Conservation (phyloP, 345 rosid genomes). For the Citrus reticulata region DNA sequence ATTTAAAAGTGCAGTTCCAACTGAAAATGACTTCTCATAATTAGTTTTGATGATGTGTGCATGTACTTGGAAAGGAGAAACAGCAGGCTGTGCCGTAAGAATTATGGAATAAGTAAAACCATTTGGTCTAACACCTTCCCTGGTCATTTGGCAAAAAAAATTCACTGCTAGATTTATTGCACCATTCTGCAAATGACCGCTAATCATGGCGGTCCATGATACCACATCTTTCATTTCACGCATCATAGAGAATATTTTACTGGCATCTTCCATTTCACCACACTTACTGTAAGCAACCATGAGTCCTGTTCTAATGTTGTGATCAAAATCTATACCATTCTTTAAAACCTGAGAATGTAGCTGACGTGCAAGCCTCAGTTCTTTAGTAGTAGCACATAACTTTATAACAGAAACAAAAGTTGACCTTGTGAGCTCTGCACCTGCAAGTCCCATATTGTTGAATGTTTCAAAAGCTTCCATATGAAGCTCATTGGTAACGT, state of each 20-base stretch:
- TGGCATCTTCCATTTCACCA: slow-evolving; percentile 49
- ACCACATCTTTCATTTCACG: slow-evolving; percentile 51
- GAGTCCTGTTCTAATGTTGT: slow-evolving; percentile 50
- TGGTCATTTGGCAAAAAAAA: slow-evolving; percentile 54
- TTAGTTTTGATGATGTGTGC: slow-evolving; percentile 70
- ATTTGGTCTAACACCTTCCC: slow-evolving; percentile 66
- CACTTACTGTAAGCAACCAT: slow-evolving; percentile 72
- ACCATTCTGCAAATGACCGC: slow-evolving; percentile 69
- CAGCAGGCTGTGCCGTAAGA: slow-evolving; percentile 52
- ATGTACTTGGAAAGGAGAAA: slow-evolving; percentile 62
- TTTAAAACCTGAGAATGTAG: slow-evolving; percentile 62
- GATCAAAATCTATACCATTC: slow-evolving; percentile 50
- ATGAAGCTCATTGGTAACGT: slow-evolving; percentile 50
- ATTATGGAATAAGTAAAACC: slow-evolving; percentile 75
- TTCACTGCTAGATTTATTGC: slow-evolving; percentile 44
- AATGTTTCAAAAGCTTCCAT: slow-evolving; percentile 59
- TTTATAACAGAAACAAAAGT: slow-evolving; percentile 54
- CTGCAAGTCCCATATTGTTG: slow-evolving; percentile 47
- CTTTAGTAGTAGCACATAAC: slow-evolving; percentile 61
- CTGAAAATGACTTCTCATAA: slow-evolving; percentile 47
- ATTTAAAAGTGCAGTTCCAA: slow-evolving; percentile 84
- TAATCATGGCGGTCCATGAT: slow-evolving; percentile 79
- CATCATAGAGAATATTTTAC: slow-evolving; percentile 40
- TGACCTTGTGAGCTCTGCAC: slow-evolving; percentile 45
- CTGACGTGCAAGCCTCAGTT: slow-evolving; percentile 54